Base-by-base conservation (phyloP, 306 rosid genomes). In the Begonia masoniana region DNA sequence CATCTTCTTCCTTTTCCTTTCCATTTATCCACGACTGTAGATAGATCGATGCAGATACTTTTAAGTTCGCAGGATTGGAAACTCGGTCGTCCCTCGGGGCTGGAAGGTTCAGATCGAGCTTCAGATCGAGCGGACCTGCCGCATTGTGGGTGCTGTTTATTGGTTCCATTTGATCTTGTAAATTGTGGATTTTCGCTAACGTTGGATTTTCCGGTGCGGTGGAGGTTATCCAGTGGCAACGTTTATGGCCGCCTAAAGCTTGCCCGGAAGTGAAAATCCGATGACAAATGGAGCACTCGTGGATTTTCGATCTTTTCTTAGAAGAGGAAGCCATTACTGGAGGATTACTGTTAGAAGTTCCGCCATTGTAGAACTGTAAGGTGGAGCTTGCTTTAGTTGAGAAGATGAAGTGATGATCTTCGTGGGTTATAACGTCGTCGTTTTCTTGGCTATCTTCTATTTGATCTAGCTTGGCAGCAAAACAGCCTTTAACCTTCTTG, bases 191-290 rank as follows among this genome's bases (percentile, higher is more conserved):
- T 61, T 75, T 89, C 1, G 80, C 71, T 54, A 82, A 15, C 1
- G 85, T 56, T 0, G 95, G 71, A 0, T 84, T 61, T 47, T 76
- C 84, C 0, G 86, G 78, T 0, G 60, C 74, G 43, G 79, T 86
- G 13, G 95, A 76, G 10, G 99, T 92, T 68, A 86, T 86, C 99
- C 99, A 92, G 51, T 86, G 99, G 43, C 99, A 92, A 16, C 96
- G 75, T 68, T 92, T 86, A 63, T 92, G 99, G 0, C 99, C 99
- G 0, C 99, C 96, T 59, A 92, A 50, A 0, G 99, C 95, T 64
- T 92, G 99, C 14, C 96, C 99, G 0, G 96, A 92, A 6, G 96
- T 81, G 74, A 92, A 92, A 41, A 85, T 64, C 43, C 96, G 71
- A 61, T 86, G 96, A 31, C 99, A 92, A 54, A 92, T 92, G 3